Percentiles rank a stretch among this genome's conserved stretches.
Evolutionary conservation across 495 filamentous ascomycete genomes (phyloP).

Genomic region (Penicillium turbatum): DNA sequence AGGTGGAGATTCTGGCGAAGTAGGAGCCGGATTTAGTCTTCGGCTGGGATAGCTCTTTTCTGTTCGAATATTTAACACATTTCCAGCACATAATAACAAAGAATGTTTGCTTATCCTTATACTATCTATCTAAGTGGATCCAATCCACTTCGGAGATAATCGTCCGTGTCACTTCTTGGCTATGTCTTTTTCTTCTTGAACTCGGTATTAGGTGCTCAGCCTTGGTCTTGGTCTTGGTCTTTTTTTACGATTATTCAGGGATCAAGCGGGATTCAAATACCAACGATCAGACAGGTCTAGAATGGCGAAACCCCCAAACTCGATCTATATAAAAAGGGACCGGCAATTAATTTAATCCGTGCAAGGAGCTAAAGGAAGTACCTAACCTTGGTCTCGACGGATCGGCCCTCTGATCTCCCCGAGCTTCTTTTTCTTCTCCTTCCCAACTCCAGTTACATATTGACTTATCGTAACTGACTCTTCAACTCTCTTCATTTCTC

Average conservation of each 20-base stretch:
- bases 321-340: not conserved
- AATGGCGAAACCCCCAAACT: not conserved
- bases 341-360: not conserved
- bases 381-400: not conserved
- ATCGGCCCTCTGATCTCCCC: not conserved
- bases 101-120: not conserved
- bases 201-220: no score
- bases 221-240: not conserved
- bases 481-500: not conserved
- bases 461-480: not conserved
- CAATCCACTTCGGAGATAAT: not conserved
- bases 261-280: not conserved
- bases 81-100: not conserved
- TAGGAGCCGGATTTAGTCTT: constrained; percentile 78
- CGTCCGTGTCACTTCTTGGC: not conserved
- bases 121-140: not conserved
- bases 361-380: not conserved
- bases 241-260: not conserved
- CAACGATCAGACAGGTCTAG: not conserved
- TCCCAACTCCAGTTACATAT: not conserved
- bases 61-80: not conserved
- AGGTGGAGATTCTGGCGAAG: constrained; percentile 64
- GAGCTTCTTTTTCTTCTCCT: constrained; percentile 4
- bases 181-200: not conserved
- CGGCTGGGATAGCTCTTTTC: constrained; percentile 51